Evolutionary conservation across 1,139 yeast genomes (phyloP).

Genomic region (Yarrowia galli): DNA sequence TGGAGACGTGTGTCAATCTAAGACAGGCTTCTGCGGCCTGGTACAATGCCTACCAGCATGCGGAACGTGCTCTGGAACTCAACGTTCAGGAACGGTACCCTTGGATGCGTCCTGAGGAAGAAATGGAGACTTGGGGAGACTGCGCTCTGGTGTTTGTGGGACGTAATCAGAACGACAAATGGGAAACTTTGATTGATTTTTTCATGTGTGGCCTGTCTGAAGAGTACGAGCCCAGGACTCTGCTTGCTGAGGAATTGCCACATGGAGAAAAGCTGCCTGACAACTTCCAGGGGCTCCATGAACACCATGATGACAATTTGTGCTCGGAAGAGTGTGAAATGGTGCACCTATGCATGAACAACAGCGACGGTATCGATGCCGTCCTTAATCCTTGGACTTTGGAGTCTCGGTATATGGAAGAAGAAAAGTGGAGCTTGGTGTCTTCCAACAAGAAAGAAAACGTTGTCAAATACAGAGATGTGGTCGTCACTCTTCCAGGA

Average conservation of each 20-base stretch:
- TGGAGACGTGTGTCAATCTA: not conserved
- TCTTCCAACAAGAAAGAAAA: not conserved
- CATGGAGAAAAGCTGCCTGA: not conserved
- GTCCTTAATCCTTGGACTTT: not conserved
- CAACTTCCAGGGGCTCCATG: not conserved
- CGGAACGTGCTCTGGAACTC: not conserved
- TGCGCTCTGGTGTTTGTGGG: not conserved
- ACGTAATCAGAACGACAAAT: not conserved
- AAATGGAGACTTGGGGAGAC: not conserved
- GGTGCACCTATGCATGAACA: not conserved
- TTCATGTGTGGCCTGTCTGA: no score
- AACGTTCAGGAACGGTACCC: not conserved
- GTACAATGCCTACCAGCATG: not conserved
- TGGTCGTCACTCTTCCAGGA: not conserved
- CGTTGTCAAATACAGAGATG: not conserved
- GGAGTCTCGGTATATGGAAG: not conserved
- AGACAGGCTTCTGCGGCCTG: not conserved
- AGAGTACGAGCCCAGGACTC: not conserved
- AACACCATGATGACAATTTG: not conserved
- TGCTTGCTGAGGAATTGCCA: not conserved
- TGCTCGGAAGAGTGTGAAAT: not conserved
- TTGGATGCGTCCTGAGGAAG: not conserved
- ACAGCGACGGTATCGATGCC: not conserved
- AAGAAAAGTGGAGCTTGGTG: not conserved
- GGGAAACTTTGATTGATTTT: not conserved